These are phyloP conservation scores for Cubamyces lactineus DNA, from an alignment of 768 basidiomycete species.

Conservation along the genomic window DNA sequence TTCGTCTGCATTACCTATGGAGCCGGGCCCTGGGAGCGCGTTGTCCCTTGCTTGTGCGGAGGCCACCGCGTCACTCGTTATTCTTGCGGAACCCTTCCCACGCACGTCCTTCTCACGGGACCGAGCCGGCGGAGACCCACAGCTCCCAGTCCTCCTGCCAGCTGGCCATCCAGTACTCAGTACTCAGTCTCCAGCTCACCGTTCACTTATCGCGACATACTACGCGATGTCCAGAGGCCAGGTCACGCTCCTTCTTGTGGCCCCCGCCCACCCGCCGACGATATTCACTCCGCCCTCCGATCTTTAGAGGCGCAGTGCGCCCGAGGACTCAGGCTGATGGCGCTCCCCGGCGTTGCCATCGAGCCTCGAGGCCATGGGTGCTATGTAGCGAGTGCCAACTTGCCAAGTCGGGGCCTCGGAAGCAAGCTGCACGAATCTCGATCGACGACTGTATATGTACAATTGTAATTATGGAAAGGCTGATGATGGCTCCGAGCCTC, in stretches of 20 bases:
- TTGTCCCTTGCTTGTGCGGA: no score
- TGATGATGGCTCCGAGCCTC: not conserved
- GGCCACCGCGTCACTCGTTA: not conserved
- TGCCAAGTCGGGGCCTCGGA: not conserved
- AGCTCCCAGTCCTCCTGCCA: not conserved
- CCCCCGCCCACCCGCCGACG: no score
- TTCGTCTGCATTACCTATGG: not conserved
- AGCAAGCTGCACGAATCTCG: not conserved
- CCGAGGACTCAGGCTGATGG: not conserved
- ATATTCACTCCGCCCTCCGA: no score
- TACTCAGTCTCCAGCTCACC: no score
- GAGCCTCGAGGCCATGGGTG: no score
- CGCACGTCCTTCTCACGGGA: not conserved
- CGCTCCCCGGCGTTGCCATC: not conserved
- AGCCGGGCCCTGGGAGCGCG: not conserved
- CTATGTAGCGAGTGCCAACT: no score
- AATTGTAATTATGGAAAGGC: not conserved
- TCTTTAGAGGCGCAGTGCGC: no score
- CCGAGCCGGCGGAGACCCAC: not conserved
- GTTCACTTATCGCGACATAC: no score
- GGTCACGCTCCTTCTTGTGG: no score
- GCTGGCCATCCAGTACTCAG: no score
- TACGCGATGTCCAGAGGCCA: no score
- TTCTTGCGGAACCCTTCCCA: not conserved
- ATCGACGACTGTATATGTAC: not conserved